Evolutionary conservation across 2,329 filamentous ascomycete genomes (phyloP).

Genomic region (Ciborinia camelliae): DNA sequence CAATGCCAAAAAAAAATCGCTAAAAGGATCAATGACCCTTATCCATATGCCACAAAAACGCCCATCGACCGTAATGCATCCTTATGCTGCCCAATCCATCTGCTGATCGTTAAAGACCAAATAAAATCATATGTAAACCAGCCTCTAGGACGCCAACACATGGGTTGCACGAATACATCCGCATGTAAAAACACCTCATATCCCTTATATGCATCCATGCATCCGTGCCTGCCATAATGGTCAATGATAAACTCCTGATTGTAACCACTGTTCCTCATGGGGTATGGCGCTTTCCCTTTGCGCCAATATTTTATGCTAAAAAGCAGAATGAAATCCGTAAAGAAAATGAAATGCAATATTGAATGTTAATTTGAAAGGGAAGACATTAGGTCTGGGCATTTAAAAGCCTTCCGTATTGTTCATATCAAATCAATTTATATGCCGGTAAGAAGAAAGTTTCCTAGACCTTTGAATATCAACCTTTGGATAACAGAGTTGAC

Average conservation of each 20-base stretch:
- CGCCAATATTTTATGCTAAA: slow-evolving; percentile 8
- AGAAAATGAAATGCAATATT: background rate
- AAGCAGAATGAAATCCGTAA: background rate
- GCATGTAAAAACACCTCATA: slow-evolving; percentile 10
- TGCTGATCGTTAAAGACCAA: background rate
- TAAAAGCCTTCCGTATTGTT: background rate
- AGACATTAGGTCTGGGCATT: no score
- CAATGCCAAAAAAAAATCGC: background rate
- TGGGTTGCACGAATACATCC: background rate
- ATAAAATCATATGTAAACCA: background rate
- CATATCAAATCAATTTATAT: background rate
- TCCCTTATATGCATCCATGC: background rate
- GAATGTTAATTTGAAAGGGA: background rate
- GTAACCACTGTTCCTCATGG: slow-evolving; percentile 2
- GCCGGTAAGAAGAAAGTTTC: background rate
- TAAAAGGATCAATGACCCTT: background rate
- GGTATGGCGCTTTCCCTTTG: slow-evolving; percentile 12
- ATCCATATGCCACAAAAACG: slow-evolving; percentile 1
- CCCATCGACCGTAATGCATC: background rate
- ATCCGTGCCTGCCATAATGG: background rate
- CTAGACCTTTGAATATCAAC: background rate
- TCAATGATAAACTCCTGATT: slow-evolving; percentile 10
- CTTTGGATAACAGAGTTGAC: background rate
- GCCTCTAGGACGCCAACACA: slow-evolving; percentile 4
- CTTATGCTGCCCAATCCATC: slow-evolving; percentile 5